phyloP scores from a whole-genome alignment of 805 yeast genomes.

The Helenozyma baotianmanensis region DNA sequence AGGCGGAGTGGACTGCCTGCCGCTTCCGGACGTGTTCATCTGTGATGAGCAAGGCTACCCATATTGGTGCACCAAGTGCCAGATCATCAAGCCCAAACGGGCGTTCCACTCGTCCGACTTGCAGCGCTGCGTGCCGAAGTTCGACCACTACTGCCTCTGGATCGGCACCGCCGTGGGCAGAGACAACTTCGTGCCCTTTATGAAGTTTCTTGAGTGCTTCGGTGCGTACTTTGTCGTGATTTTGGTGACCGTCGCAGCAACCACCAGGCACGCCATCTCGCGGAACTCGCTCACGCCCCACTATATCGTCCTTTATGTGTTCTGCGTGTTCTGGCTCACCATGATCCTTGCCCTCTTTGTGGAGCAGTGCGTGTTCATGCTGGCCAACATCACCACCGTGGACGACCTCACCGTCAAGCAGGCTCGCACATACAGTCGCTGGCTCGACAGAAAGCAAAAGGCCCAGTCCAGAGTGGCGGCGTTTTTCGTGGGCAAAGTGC shows the following conservation, averaged over 20 bases:
- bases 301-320: constrained; percentile 43
- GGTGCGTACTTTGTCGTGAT: constrained; percentile 29
- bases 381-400: constrained; percentile 50
- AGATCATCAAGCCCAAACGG: constrained; percentile 60
- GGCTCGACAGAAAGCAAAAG: constrained; percentile 11
- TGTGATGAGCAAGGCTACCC: constrained; percentile 77
- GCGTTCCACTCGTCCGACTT: constrained; percentile 62
- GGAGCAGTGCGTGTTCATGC: constrained; percentile 43
- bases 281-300: constrained; percentile 39
- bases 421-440: constrained; percentile 26
- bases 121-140: constrained; percentile 58
- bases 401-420: constrained; percentile 46
- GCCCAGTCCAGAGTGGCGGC: constrained; percentile 1
- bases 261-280: constrained; percentile 19
- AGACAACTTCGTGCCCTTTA: constrained; percentile 56
- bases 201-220: constrained; percentile 44
- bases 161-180: constrained; percentile 70
- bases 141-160: constrained; percentile 85
- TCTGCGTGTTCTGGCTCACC: constrained; percentile 41
- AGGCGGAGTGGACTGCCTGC: constrained; percentile 17
- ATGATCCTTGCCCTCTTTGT: constrained; percentile 41
- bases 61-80: constrained; percentile 66
- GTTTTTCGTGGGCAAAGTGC: constrained; percentile 7
- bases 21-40: constrained; percentile 55
- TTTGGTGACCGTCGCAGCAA: constrained; percentile 19